Base-by-base conservation (phyloP, 257 asterid genomes). In the Solanum neorickii region DNA sequence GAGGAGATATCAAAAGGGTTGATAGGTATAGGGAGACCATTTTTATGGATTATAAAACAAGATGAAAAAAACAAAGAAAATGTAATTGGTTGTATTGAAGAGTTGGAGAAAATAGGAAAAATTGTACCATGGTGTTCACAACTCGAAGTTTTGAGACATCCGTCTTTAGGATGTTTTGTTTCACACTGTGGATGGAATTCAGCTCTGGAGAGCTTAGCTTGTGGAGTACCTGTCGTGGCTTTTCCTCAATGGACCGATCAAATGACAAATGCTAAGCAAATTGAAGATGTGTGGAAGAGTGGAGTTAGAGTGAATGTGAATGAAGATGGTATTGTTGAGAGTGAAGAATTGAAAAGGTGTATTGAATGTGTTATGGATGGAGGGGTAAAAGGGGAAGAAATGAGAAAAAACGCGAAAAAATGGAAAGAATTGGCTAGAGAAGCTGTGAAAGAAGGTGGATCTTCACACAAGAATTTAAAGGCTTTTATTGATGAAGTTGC, bases 181-280 rank as follows among this genome's bases (percentile, higher is more conserved):
- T 87, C 92, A 0, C 93, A 89, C 20, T 91, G 92, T 37, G 92
- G 92, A 5, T 91, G 92, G 92, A 91, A 91, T 76, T 91, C 92
- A 3, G 49, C 92, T 3, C 12, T 89, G 12, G 91, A 91, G 84
- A 89, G 88, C 59, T 80, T 91, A 2, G 80, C 60, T 56, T 86
- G 31, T 37, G 92, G 91, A 62, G 89, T 89, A 31, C 91, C 91
- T 2, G 87, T 91, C 7, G 60, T 91, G 14, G 91, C 90, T 0
- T 86, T 89, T 83, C 92, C 92, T 21, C 83, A 52, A 4, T 87
- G 90, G 92, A 83, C 83, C 0, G 91, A 91, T 83, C 92, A 91
- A 83, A 87, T 87, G 23, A 89, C 91, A 12, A 91, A 87, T 20
- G 90, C 92, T 0, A 91, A 91, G 9, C 84, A 89, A 7, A 20